Evolutionary conservation across 2,329 filamentous ascomycete species (phyloP).

Genomic region (Plenodomus lindquistii): DNA sequence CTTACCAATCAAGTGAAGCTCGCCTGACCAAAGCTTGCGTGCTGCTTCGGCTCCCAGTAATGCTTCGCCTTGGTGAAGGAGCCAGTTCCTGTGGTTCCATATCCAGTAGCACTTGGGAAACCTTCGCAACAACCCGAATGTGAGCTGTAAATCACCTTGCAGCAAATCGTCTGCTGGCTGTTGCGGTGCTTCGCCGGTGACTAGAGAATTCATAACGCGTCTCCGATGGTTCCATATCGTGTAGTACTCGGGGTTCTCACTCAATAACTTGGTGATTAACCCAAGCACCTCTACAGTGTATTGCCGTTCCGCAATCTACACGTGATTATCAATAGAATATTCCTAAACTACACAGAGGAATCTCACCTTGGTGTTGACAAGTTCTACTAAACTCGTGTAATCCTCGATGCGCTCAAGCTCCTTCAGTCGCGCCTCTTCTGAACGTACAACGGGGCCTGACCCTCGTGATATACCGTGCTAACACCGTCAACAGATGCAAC

Average conservation of each 20-base stretch:
- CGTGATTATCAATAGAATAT: not conserved
- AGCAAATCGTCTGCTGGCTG: conserved; percentile 59
- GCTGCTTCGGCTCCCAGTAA: conserved; percentile 62
- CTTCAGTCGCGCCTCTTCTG: conserved; percentile 70
- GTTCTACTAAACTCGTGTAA: conserved; percentile 72
- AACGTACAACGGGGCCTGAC: conserved; percentile 57
- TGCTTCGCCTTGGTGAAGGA: conserved; percentile 71
- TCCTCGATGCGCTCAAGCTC: conserved; percentile 75
- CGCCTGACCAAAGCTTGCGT: conserved; percentile 76
- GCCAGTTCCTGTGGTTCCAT: conserved; percentile 93
- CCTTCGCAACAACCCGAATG: conserved; percentile 79
- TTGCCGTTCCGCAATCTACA: conserved; percentile 50
- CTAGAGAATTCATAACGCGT: conserved; percentile 66
- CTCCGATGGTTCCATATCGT: conserved; percentile 90
- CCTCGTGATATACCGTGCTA: conserved; percentile 83
- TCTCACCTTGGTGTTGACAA: conserved; percentile 67
- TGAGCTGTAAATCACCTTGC: conserved; percentile 75
- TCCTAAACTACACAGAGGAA: not conserved
- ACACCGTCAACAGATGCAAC: conserved; percentile 14
- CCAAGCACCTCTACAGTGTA: conserved; percentile 63
- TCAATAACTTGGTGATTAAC: conserved; percentile 72
- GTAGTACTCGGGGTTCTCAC: conserved; percentile 85
- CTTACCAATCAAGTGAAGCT: conserved; percentile 80
- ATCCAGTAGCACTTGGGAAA: conserved; percentile 99
- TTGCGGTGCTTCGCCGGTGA: conserved; percentile 43